Conservation (phyloP, 192 early-diverging fungal species). For the Coemansia nantahalensis region DNA sequence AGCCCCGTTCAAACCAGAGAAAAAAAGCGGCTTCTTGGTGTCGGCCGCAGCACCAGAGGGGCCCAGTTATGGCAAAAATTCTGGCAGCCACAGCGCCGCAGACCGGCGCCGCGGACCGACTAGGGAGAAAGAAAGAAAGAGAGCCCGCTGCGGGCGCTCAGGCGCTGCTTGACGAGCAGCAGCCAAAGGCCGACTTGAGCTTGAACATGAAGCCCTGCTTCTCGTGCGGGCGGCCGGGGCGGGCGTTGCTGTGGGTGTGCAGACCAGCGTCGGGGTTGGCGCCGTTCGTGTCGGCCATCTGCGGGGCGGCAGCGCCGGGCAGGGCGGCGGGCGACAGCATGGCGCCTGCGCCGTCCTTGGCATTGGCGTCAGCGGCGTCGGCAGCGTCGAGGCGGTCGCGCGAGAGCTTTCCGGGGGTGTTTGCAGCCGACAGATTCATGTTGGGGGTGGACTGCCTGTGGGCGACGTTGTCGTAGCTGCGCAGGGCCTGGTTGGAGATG, state of each 20-base stretch:
- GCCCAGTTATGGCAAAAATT: too few species aligned
- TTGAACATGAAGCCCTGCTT: slow-evolving; percentile 53
- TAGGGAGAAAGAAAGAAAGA: not conserved
- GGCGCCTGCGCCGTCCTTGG: slow-evolving; percentile 11
- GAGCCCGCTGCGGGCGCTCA: not conserved
- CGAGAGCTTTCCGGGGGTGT: slow-evolving; percentile 40
- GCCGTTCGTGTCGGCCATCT: slow-evolving; percentile 14
- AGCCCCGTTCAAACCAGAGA: too few species aligned
- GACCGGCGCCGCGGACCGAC: not conserved
- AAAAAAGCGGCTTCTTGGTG: too few species aligned
- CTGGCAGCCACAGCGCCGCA: too few species aligned
- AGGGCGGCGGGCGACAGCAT: slow-evolving; percentile 7
- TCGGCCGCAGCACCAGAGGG: too few species aligned
- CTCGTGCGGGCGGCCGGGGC: slow-evolving; percentile 22
- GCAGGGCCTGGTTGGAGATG: slow-evolving; percentile 44
- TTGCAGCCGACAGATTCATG: slow-evolving; percentile 34
- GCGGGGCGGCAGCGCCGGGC: slow-evolving; percentile 17
- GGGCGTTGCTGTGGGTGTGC: slow-evolving; percentile 10
- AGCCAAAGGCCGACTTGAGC: slow-evolving; percentile 50
- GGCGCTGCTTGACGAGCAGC: slow-evolving; percentile 42
- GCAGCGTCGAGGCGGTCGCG: slow-evolving; percentile 26
- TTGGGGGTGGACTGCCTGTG: slow-evolving; percentile 44
- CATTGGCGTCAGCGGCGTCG: slow-evolving; percentile 2
- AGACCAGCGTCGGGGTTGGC: slow-evolving; percentile 19
- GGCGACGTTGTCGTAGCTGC: slow-evolving; percentile 38